Evolutionary conservation across 345 rosid genomes (phyloP).

Genomic region (Rhizophora apiculata): DNA sequence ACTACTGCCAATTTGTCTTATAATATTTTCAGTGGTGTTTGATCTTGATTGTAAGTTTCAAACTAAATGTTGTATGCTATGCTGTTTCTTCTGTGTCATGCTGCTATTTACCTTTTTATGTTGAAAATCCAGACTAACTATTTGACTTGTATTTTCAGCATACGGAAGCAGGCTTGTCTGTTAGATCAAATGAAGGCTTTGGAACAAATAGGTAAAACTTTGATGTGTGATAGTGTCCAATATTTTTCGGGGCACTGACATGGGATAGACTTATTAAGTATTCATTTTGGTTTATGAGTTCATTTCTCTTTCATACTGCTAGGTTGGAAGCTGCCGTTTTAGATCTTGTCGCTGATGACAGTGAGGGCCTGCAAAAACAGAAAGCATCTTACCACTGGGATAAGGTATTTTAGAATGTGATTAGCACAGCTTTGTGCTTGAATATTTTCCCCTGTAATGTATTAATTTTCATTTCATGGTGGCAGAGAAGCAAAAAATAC

Average conservation of each 20-base stretch:
- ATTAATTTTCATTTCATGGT: constrained; percentile 20
- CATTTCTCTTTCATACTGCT: constrained; percentile 7
- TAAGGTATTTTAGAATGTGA: constrained; percentile 49
- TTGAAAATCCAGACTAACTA: constrained; percentile 15
- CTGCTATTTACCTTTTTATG: constrained; percentile 1
- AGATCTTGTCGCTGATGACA: constrained; percentile 94
- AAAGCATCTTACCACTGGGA: constrained; percentile 82
- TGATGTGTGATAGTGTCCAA: constrained; percentile 2
- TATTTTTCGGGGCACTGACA: constrained; percentile 2
- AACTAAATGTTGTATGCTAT: background rate
- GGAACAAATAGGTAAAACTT: constrained; percentile 70
- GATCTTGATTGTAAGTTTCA: background rate
- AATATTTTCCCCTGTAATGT: background rate
- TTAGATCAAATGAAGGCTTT: constrained; percentile 71
- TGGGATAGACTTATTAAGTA: background rate
- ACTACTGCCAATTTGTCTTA: background rate
- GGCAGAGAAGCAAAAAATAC: constrained; percentile 91
- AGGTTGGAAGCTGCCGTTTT: constrained; percentile 88
- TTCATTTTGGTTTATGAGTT: background rate
- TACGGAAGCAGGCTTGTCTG: constrained; percentile 75
- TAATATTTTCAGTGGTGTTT: background rate
- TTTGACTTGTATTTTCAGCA: constrained; percentile 48
- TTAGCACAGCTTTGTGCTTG: background rate
- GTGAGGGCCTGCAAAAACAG: constrained; percentile 74
- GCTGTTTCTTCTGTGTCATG: background rate